These are phyloP conservation scores for Chalaropsis ovoidea DNA, from an alignment of 2,329 filamentous ascomycete species.

Conservation along the genomic window DNA sequence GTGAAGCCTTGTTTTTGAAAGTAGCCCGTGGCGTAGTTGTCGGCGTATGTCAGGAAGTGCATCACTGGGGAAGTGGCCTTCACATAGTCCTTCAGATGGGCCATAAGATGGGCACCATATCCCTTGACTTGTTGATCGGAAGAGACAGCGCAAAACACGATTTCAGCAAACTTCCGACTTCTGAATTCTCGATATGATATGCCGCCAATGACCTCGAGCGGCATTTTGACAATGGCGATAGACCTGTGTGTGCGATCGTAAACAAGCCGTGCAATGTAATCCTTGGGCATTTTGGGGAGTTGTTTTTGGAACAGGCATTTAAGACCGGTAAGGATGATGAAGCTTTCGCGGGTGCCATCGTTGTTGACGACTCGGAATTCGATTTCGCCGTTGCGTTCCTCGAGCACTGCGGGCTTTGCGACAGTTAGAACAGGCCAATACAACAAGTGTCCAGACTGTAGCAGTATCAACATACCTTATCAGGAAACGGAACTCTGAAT, in stretches of 20 bases:
- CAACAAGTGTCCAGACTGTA: not conserved
- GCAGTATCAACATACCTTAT: not conserved
- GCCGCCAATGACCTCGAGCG: conserved; percentile 87
- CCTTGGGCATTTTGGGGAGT: conserved; percentile 97
- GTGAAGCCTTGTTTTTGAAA: conserved; percentile 99
- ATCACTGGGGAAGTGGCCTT: conserved; percentile 94
- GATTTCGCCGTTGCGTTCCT: conserved; percentile 88
- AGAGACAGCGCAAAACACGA: conserved; percentile 95
- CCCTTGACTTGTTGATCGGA: conserved; percentile 98
- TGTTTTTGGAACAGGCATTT: conserved; percentile 99
- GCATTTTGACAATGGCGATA: conserved; percentile 95
- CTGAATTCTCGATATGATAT: conserved; percentile 96
- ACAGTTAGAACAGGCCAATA: conserved; percentile 1
- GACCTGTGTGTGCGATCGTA: conserved; percentile 95
- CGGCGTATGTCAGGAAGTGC: conserved; percentile 97
- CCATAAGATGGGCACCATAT: conserved; percentile 96
- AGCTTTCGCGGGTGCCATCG: conserved; percentile 74
- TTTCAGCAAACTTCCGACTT: conserved; percentile 85
- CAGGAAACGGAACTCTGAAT: conserved; percentile 6
- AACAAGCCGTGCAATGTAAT: conserved; percentile 93
- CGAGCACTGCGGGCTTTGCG: conserved; percentile 67
- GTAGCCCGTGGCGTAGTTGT: conserved; percentile 98
- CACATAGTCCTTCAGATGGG: conserved; percentile 94
- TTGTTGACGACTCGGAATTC: conserved; percentile 98
- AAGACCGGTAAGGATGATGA: conserved; percentile 87